These are phyloP conservation scores for Litsea cubeba DNA, from an alignment of 164 flowering plant genomes.

Conservation along the genomic window DNA sequence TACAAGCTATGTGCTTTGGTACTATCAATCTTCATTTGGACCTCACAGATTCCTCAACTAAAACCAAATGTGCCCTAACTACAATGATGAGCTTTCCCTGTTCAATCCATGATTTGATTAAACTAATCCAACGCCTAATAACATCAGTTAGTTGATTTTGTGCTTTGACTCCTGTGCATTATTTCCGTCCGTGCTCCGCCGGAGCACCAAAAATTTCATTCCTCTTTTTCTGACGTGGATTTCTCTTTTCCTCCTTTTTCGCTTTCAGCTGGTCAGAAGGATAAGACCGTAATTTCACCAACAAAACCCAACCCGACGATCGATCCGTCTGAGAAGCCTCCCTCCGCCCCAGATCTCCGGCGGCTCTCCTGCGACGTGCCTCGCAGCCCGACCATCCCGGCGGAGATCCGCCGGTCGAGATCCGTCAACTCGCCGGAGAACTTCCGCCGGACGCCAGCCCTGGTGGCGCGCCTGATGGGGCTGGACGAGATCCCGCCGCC, in stretches of 20 bases:
- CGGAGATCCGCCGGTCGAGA: slow-evolving; percentile 42
- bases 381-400: slow-evolving; percentile 50
- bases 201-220: neutral
- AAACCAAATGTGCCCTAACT: too few species aligned
- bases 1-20: too few species aligned
- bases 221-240: neutral
- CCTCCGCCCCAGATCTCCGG: slow-evolving; percentile 3
- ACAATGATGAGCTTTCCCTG: too few species aligned
- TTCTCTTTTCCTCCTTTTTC: neutral
- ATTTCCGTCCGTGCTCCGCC: neutral
- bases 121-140: too few species aligned
- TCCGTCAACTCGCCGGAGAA: slow-evolving; percentile 18
- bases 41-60: too few species aligned
- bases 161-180: too few species aligned
- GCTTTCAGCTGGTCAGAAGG: slow-evolving; percentile 29
- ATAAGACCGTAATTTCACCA: slow-evolving; percentile 6
- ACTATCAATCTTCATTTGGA: too few species aligned
- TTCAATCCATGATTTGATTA: too few species aligned
- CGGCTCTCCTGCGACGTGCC: slow-evolving; percentile 29
- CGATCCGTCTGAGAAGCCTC: neutral
- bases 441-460: slow-evolving; percentile 15
- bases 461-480: slow-evolving; percentile 45
- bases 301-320: neutral
- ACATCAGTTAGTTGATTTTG: too few species aligned
- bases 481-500: slow-evolving; percentile 17